Evolutionary conservation across 2,329 filamentous ascomycete genomes (phyloP).

Genomic region (Colletotrichum paranaense): DNA sequence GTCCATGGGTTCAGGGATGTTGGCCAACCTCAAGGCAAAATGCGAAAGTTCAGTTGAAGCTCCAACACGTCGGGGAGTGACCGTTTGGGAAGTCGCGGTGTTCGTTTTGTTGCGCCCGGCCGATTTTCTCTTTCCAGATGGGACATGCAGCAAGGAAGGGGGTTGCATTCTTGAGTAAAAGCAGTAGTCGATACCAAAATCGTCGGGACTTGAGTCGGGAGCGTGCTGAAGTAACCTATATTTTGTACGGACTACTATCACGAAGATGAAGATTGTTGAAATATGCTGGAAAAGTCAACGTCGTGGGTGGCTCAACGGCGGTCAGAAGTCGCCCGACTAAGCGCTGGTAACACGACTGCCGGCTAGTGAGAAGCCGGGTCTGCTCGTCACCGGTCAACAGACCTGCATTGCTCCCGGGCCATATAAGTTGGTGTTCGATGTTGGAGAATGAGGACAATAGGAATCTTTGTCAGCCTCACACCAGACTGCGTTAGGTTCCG

Average conservation of each 20-base stretch:
- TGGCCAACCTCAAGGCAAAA: constrained; percentile 13
- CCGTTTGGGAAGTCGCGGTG: constrained; percentile 13
- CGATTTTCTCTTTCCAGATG: background rate
- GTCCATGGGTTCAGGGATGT: constrained; percentile 27
- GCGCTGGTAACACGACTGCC: background rate
- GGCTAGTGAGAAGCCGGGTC: background rate
- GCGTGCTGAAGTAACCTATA: background rate
- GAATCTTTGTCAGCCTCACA: background rate
- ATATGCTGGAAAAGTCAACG: background rate
- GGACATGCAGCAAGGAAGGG: background rate
- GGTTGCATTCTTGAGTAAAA: background rate
- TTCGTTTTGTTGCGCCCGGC: background rate
- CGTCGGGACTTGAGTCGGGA: background rate
- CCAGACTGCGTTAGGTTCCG: background rate
- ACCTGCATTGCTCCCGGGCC: background rate
- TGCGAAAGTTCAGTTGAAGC: constrained; percentile 33
- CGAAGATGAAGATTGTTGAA: background rate
- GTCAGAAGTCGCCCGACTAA: background rate
- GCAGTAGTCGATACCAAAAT: background rate
- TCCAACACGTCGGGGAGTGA: constrained; percentile 27
- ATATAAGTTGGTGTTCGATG: background rate
- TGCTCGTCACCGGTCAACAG: background rate
- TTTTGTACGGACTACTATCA: background rate
- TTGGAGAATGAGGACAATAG: background rate
- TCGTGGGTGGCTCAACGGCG: background rate